A percentile compares a stretch with the other conserved stretches of the same genome.
These are phyloP conservation scores for Rhizoclosmatium sp. DNA, from an alignment of 192 early-diverging fungal genomes.

Conservation along the genomic window DNA sequence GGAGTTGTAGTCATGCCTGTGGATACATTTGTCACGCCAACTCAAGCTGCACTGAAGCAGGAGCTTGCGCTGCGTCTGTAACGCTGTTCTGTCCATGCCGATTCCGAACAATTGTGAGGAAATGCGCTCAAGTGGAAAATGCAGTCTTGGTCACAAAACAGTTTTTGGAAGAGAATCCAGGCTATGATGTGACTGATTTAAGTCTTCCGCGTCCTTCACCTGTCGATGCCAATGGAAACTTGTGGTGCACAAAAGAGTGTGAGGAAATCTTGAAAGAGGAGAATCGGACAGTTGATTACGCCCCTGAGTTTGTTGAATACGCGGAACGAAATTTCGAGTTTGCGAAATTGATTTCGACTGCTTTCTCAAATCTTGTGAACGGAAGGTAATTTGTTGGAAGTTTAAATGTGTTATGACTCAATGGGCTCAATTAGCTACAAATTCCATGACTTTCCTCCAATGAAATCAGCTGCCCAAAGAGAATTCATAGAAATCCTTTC, in stretches of 20 bases:
- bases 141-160: no score
- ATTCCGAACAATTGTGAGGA: background rate
- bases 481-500: conserved; percentile 4
- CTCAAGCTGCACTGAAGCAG: background rate
- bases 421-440: background rate
- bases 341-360: background rate
- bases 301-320: background rate
- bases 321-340: conserved; percentile 18
- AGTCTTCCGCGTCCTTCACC: background rate
- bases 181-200: no score
- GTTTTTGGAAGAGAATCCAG: no score
- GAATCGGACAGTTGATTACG: conserved; percentile 15
- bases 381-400: background rate
- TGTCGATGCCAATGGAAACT: conserved; percentile 18
- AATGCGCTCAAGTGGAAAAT: background rate
- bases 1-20: conserved; percentile 11
- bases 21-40: conserved; percentile 4
- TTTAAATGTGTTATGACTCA: background rate
- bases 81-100: background rate
- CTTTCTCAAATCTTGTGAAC: conserved; percentile 4
- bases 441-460: conserved; percentile 21
- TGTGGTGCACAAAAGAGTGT: conserved; percentile 13
- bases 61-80: background rate
- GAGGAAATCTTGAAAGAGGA: background rate
- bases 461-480: background rate